phyloP scores from a whole-genome alignment of 1,284 basidiomycete genomes.

The Boletus sp. region DNA sequence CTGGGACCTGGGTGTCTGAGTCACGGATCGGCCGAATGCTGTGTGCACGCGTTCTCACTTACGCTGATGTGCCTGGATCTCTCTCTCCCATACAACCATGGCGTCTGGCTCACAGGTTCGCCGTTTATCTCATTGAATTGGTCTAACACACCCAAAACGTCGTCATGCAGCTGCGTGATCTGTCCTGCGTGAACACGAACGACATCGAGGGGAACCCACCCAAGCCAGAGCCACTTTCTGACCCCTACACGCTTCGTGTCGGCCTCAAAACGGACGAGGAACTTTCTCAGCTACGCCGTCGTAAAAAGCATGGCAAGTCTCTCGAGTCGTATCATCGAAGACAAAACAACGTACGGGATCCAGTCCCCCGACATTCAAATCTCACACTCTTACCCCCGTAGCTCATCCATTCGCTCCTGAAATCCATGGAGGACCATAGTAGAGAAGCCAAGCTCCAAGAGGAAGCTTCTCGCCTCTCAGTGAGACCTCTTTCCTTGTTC shows the following conservation, averaged over 20 bases:
- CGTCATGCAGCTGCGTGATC: constrained; percentile 38
- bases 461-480: constrained; percentile 65
- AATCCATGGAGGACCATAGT: constrained; percentile 87
- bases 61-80: not conserved
- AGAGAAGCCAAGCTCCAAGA: constrained; percentile 70
- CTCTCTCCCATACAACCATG: not conserved
- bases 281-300: constrained; percentile 60
- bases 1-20: too few species aligned
- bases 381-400: constrained; percentile 35
- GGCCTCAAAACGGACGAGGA: constrained; percentile 63
- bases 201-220: constrained; percentile 51
- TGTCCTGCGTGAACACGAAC: constrained; percentile 31
- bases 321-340: constrained; percentile 75
- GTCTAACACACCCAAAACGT: not conserved
- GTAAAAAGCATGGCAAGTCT: constrained; percentile 58
- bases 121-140: not conserved
- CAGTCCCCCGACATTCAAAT: constrained; percentile 2
- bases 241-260: constrained; percentile 65
- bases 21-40: too few species aligned
- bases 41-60: too few species aligned
- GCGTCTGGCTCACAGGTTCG: constrained; percentile 17
- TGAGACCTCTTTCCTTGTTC: constrained; percentile 39
- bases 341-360: constrained; percentile 74
- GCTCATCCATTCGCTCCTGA: constrained; percentile 84
- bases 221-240: constrained; percentile 38